Percentiles rank a stretch among this genome's conserved stretches.
Conservation (phyloP, 345 rosid species). For the Bruguiera parviflora region DNA sequence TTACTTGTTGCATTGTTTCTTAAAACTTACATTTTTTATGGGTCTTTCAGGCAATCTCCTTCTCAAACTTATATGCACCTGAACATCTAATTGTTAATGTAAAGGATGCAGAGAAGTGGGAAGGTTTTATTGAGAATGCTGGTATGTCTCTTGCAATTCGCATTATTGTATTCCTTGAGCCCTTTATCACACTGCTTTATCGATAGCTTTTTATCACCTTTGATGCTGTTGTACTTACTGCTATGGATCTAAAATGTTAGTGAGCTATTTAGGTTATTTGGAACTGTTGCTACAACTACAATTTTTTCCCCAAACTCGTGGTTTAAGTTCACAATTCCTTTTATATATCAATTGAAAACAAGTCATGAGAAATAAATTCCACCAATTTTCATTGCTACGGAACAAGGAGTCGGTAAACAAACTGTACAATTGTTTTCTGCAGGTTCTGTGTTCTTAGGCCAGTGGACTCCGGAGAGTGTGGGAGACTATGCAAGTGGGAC, state of each 20-base stretch:
- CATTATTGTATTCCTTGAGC: not conserved
- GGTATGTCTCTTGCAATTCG: constrained; percentile 33
- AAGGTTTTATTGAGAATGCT: constrained; percentile 72
- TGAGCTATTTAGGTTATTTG: not conserved
- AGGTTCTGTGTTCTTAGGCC: constrained; percentile 87
- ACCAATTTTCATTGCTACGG: no score
- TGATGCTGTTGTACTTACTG: not conserved
- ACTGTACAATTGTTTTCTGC: constrained; percentile 1
- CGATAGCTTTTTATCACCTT: not conserved
- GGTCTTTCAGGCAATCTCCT: constrained; percentile 56
- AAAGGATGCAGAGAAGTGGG: constrained; percentile 91
- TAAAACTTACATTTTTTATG: not conserved
- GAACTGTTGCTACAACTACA: not conserved
- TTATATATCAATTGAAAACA: no score
- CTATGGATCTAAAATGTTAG: not conserved
- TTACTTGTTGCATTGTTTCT: not conserved
- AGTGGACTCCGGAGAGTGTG: constrained; percentile 96
- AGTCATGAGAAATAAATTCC: no score
- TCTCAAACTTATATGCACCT: constrained; percentile 90
- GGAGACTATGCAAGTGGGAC: constrained; percentile 97
- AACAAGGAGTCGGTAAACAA: not conserved
- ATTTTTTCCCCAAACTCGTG: not conserved
- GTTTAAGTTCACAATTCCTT: no score
- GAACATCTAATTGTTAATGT: constrained; percentile 91
- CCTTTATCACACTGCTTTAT: not conserved